A percentile compares a stretch with the other conserved stretches of the same genome.
Conservation (phyloP, 2,329 filamentous ascomycete genomes). For the Penicillium sclerotigenum region DNA sequence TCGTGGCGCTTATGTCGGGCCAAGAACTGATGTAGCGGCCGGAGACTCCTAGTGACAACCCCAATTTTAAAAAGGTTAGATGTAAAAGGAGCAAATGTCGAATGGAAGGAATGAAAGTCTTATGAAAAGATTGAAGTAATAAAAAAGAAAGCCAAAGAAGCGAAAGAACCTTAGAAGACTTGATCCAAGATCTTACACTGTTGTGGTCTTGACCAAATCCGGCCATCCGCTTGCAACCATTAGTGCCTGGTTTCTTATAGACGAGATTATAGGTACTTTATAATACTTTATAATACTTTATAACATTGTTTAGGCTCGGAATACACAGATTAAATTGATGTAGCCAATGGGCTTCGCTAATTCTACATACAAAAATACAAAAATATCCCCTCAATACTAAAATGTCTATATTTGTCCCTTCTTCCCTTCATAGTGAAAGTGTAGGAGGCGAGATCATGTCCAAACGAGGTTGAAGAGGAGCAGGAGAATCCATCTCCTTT, state of each 20-base stretch:
- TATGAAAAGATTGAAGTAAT: neutral
- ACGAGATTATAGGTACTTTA: neutral
- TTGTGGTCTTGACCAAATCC: constrained; percentile 22
- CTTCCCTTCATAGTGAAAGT: constrained; percentile 1
- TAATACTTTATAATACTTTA: no score
- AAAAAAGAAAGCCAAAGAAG: neutral
- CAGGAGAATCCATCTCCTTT: constrained; percentile 29
- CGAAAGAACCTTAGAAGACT: neutral
- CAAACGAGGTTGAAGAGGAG: constrained; percentile 24
- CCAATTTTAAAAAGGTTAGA: constrained; percentile 10
- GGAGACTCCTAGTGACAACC: constrained; percentile 7
- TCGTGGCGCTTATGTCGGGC: constrained; percentile 30
- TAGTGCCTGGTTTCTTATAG: neutral
- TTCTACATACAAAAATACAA: neutral
- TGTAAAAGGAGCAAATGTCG: no score
- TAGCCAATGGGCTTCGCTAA: neutral
- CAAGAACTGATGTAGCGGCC: neutral
- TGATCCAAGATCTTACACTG: neutral
- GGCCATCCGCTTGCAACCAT: constrained; percentile 23
- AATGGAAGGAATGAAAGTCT: neutral
- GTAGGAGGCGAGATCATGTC: constrained; percentile 14
- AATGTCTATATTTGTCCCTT: neutral
- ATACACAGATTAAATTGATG: neutral
- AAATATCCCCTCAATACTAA: neutral
- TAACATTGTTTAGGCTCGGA: neutral